Base-by-base conservation (phyloP, 1,284 basidiomycete genomes). In the Bjerkandera adusta region DNA sequence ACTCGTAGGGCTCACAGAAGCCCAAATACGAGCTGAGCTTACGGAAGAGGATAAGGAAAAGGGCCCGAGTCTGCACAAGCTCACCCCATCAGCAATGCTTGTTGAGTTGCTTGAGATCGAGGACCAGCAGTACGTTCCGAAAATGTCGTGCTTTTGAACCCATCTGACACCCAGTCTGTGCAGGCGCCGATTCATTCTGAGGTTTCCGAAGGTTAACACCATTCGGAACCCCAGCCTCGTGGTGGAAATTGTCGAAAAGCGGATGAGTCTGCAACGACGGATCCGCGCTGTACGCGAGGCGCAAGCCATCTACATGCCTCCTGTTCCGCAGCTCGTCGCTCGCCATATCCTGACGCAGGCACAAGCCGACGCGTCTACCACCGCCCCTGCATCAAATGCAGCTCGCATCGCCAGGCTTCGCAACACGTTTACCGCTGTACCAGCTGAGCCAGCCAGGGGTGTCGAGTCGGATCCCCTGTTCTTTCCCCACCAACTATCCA, bases 251-350 rank as follows among this genome's bases (percentile, higher is more conserved):
- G 12, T 27, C 5, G 38, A 30, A 22, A 25, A 22, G 21, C 32
- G 33, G 5, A 18, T 6, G 13, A 22, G 15, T 13, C 8, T 44
- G 18, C 21, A 15, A 10, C 30, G 33, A 4, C 20, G 43, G 4
- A 12, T 44, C 18, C 22, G n/a, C 12, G 20, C 18, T 15, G 16
- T 13, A n/a, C 40, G 45, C 1, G 45, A 47, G 2, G 36, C 49
- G 1, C 51, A 52, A 25, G 33, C 15, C 0, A 21, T 49, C n/a
- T 49, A 52, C 35, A 52, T 52, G 47, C 48, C 48, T 3, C 12
- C 5, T 15, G 44, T 42, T 2, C 27, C 43, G 0, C 12, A 20
- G 8, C 35, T 52, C 5, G 22, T 49, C 26, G 40, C 43, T n/a
- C n/a, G n/a, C n/a, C n/a, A n/a, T n/a, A n/a, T n/a, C n/a, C n/a